Evolutionary conservation across 2,329 filamentous ascomycete genomes (phyloP).

Genomic region (Ceratocystis variospora): DNA sequence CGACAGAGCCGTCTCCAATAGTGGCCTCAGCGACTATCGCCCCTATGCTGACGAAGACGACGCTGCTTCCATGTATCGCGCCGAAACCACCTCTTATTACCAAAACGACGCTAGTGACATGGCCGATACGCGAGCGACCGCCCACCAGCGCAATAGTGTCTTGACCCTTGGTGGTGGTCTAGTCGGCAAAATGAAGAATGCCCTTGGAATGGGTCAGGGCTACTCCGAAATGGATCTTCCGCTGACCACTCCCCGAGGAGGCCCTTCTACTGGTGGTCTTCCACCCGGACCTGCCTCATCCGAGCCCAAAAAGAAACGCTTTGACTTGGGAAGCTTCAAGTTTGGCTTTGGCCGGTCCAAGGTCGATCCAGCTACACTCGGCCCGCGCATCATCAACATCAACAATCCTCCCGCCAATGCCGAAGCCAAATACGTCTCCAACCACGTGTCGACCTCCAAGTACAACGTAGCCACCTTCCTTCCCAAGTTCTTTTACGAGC

Average conservation of each 20-base stretch:
- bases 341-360: conserved; percentile 80
- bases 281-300: conserved; percentile 29
- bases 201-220: conserved; percentile 70
- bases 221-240: conserved; percentile 99
- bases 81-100: conserved; percentile 70
- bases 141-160: conserved; percentile 76
- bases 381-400: conserved; percentile 82
- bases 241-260: conserved; percentile 57
- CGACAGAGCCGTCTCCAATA: conserved; percentile 55
- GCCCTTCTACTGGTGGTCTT: conserved; percentile 18
- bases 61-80: conserved; percentile 44
- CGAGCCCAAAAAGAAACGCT: conserved; percentile 39
- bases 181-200: conserved; percentile 75
- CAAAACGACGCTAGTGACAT: conserved; percentile 47
- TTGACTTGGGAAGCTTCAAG: conserved; percentile 67
- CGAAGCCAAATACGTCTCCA: conserved; percentile 81
- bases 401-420: conserved; percentile 93
- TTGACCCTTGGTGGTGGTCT: conserved; percentile 75
- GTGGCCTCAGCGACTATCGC: conserved; percentile 75
- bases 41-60: conserved; percentile 81
- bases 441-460: conserved; percentile 94
- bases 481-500: conserved; percentile 93
- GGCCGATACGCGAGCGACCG: conserved; percentile 32
- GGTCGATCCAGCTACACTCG: conserved; percentile 77
- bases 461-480: conserved; percentile 90